Conservation (phyloP, 2,329 filamentous ascomycete genomes). For the Thyridium curvatum region DNA sequence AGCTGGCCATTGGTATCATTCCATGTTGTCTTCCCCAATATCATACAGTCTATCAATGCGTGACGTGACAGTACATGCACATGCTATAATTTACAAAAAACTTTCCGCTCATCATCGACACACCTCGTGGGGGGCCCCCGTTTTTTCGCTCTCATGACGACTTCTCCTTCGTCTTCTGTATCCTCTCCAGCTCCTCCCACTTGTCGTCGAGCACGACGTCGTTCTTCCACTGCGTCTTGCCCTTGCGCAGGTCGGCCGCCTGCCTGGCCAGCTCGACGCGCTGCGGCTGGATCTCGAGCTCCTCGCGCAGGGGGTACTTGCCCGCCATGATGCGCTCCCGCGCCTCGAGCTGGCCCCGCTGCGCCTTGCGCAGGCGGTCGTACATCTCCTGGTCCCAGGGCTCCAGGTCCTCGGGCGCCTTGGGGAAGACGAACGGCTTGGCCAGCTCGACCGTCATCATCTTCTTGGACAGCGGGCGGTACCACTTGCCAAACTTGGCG, state of each 20-base stretch:
- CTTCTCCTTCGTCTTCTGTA: conserved; percentile 18
- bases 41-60: no score
- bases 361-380: conserved; percentile 22
- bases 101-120: no score
- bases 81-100: no score
- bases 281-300: conserved; percentile 27
- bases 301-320: conserved; percentile 20
- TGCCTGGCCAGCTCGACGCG: conserved; percentile 42
- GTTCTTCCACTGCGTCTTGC: conserved; percentile 55
- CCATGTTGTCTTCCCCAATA: no score
- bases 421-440: conserved; percentile 84
- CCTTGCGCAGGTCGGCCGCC: conserved; percentile 56
- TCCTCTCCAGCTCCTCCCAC: conserved; percentile 32
- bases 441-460: conserved; percentile 92
- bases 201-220: conserved; percentile 36
- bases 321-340: conserved; percentile 17
- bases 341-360: conserved; percentile 23
- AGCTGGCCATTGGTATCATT: no score
- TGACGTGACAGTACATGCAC: no score
- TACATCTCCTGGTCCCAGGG: conserved; percentile 60
- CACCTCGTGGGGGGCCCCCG: no score
- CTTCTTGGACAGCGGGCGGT: conserved; percentile 70
- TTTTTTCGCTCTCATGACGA: no score
- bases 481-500: conserved; percentile 48
- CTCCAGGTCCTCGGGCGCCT: conserved; percentile 53